phyloP scores from a whole-genome alignment of 148 eudicot species.

The Amaranthus palmeri region DNA sequence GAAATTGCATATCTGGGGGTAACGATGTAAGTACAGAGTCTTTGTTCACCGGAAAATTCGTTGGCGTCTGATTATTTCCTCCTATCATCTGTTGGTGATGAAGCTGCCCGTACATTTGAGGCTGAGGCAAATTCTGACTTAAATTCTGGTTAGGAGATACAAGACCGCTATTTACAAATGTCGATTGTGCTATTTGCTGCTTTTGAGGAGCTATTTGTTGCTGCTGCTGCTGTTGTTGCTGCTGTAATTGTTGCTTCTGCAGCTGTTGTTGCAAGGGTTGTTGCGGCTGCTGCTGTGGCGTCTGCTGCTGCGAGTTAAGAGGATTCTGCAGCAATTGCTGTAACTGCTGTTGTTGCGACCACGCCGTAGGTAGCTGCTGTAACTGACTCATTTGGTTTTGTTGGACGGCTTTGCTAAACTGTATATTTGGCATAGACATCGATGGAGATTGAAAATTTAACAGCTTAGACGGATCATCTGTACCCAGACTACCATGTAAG shows the following conservation, averaged over 20 bases:
- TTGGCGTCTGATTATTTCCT: conserved; percentile 44
- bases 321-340: conserved; percentile 49
- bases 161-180: conserved; percentile 38
- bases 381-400: conserved; percentile 47
- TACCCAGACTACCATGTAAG: conserved; percentile 37
- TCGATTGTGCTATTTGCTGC: conserved; percentile 39
- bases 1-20: conserved; percentile 67
- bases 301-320: conserved; percentile 37
- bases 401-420: conserved; percentile 55
- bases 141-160: conserved; percentile 43
- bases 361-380: conserved; percentile 46
- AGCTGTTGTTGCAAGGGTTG: conserved; percentile 32
- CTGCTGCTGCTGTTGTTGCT: conserved; percentile 25
- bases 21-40: conserved; percentile 41
- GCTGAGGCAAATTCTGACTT: conserved; percentile 49
- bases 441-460: conserved; percentile 74
- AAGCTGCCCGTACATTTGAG: conserved; percentile 40
- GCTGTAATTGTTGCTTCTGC: conserved; percentile 34
- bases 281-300: conserved; percentile 23
- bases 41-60: conserved; percentile 31
- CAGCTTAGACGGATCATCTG: conserved; percentile 77
- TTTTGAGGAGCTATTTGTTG: conserved; percentile 33
- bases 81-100: conserved; percentile 62
- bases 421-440: conserved; percentile 46
- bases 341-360: conserved; percentile 67